Conservation (phyloP, 495 filamentous ascomycete species). For the Penicillium argentinense region DNA sequence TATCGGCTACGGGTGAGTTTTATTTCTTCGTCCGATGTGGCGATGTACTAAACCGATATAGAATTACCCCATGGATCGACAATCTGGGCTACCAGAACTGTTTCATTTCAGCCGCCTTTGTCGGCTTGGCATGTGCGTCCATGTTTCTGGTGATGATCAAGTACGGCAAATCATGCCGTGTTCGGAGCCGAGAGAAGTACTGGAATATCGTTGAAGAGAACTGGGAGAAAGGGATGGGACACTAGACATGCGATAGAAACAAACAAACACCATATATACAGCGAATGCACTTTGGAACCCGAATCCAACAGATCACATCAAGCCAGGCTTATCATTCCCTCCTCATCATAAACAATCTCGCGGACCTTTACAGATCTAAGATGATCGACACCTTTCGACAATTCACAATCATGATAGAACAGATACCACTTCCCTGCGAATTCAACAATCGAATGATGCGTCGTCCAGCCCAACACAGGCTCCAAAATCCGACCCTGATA, state of each 20-base stretch:
- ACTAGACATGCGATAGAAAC: constrained; percentile 18
- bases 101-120: constrained; percentile 62
- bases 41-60: constrained; percentile 13
- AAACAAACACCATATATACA: constrained; percentile 2
- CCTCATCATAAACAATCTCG: constrained; percentile 68
- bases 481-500: constrained; percentile 69
- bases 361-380: constrained; percentile 67
- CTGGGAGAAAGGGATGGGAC: constrained; percentile 39
- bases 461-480: constrained; percentile 76
- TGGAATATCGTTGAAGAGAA: constrained; percentile 43
- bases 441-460: constrained; percentile 76
- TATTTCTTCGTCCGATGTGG: no score
- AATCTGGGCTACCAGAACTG: constrained; percentile 62
- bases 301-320: background rate
- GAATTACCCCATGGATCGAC: constrained; percentile 63
- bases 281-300: background rate
- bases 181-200: constrained; percentile 42
- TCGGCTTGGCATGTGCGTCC: constrained; percentile 52
- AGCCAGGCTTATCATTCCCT: constrained; percentile 53
- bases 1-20: constrained; percentile 51
- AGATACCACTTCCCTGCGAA: constrained; percentile 67
- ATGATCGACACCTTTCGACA: constrained; percentile 63
- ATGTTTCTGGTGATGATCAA: constrained; percentile 57
- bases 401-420: constrained; percentile 70
- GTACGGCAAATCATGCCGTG: constrained; percentile 48